Conservation (phyloP, 1,284 basidiomycete species). For the Naganishia sp. region DNA sequence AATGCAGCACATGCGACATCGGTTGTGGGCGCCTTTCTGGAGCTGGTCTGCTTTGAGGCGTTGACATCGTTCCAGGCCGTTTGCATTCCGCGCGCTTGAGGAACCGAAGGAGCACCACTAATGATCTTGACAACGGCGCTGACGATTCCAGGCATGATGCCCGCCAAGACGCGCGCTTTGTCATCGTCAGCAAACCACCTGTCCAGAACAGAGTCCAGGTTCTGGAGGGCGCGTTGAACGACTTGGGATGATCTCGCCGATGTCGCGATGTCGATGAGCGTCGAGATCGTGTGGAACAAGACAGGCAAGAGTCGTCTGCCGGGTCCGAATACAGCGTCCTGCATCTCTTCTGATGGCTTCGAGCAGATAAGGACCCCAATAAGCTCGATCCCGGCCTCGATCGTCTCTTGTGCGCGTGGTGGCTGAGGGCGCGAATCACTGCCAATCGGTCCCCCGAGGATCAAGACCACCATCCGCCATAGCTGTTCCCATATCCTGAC, state of each 20-base stretch:
- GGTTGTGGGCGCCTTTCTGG: conserved; percentile 35
- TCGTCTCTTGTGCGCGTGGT: conserved; percentile 45
- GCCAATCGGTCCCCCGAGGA: conserved; percentile 55
- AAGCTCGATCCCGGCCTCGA: conserved; percentile 41
- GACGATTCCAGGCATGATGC: conserved; percentile 76
- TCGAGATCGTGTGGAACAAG: conserved; percentile 77
- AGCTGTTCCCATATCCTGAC: conserved; percentile 73
- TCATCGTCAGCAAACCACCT: conserved; percentile 66
- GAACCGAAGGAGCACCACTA: background rate
- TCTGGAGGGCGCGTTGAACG: conserved; percentile 69
- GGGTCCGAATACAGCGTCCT: conserved; percentile 48
- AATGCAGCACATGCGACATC: conserved; percentile 56
- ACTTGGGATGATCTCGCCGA: conserved; percentile 61
- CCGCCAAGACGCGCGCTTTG: conserved; percentile 59
- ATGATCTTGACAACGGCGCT: conserved; percentile 71
- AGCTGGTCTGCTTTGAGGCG: conserved; percentile 41
- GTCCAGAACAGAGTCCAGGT: conserved; percentile 62
- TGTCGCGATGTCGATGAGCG: conserved; percentile 60
- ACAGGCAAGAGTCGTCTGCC: conserved; percentile 63
- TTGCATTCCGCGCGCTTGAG: background rate
- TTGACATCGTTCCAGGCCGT: conserved; percentile 15
- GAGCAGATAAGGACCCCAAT: conserved; percentile 41
- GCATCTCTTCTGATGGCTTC: conserved; percentile 57
- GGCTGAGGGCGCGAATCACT: conserved; percentile 71
- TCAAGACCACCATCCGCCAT: conserved; percentile 74